Evolutionary conservation across 768 basidiomycete genomes (phyloP).

Genomic region (Hortiboletus campestris): DNA sequence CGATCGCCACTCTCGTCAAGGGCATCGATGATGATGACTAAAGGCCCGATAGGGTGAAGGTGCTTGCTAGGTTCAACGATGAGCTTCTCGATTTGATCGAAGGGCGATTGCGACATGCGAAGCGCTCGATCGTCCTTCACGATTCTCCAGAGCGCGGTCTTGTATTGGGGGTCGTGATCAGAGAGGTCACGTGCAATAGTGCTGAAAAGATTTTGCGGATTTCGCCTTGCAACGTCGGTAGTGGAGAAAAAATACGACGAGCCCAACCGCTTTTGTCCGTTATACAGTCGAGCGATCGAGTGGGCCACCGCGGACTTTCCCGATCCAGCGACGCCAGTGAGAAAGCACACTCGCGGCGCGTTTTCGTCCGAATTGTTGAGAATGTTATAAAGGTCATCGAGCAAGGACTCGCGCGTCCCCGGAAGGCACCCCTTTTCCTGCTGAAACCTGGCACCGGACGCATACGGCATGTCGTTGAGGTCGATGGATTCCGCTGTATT

Average conservation of each 20-base stretch:
- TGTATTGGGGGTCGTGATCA: constrained; percentile 9
- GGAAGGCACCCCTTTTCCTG: not conserved
- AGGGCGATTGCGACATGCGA: not conserved
- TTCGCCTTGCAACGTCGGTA: not conserved
- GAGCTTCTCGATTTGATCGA: constrained; percentile 11
- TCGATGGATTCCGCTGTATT: not conserved
- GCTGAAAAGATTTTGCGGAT: constrained; percentile 20
- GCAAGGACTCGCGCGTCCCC: not conserved
- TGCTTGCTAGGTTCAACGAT: not conserved
- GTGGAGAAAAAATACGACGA: constrained; percentile 14
- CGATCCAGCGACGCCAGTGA: constrained; percentile 18
- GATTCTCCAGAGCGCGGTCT: too few relatives aligned
- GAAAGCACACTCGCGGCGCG: constrained; percentile 4
- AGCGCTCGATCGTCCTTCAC: not conserved
- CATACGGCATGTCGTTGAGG: not conserved
- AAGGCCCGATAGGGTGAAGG: not conserved
- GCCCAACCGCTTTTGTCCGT: not conserved
- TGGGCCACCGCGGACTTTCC: not conserved
- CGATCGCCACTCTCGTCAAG: constrained; percentile 22
- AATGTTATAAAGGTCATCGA: not conserved
- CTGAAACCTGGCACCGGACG: not conserved
- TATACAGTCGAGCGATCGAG: constrained; percentile 2
- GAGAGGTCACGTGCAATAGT: constrained; percentile 28
- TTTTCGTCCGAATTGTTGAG: not conserved
- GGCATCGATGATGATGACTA: constrained; percentile 17